phyloP scores from a whole-genome alignment of 2,329 filamentous ascomycete genomes.

The Sarocladium brachiariae region DNA sequence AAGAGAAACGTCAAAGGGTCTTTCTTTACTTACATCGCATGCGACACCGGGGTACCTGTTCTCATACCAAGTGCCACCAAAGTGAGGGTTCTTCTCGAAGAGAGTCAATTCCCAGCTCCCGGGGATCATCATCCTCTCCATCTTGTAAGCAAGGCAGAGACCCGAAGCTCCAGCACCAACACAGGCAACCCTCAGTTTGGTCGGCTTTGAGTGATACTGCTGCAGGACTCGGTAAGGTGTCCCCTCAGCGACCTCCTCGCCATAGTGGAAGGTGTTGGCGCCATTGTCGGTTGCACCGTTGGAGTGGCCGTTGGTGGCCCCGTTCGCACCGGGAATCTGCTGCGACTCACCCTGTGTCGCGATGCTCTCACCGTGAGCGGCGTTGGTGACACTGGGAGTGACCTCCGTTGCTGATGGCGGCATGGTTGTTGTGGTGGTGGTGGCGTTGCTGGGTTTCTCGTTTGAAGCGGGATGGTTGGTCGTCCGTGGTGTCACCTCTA shows the following conservation, averaged over 20 bases:
- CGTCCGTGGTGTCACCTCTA: not conserved
- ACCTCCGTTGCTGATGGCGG: conserved; percentile 9
- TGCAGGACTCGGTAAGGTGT: conserved; percentile 21
- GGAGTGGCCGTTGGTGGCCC: conserved; percentile 2
- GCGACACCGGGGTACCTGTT: conserved; percentile 41
- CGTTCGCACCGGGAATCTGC: conserved; percentile 1
- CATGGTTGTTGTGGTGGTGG: not conserved
- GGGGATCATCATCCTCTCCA: conserved; percentile 21
- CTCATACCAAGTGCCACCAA: conserved; percentile 46
- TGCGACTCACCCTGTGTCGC: conserved; percentile 4
- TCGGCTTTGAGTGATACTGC: conserved; percentile 29
- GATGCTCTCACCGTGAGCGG: conserved; percentile 10
- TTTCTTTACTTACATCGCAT: conserved; percentile 46
- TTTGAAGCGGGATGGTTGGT: not conserved
- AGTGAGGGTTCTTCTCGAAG: conserved; percentile 27
- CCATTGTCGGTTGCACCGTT: conserved; percentile 11
- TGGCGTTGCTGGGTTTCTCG: not conserved
- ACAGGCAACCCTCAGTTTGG: conserved; percentile 24
- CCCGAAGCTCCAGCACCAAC: conserved; percentile 24
- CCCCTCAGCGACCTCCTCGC: conserved; percentile 15
- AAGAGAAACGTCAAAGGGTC: too few relatives aligned
- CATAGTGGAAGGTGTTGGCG: conserved; percentile 19
- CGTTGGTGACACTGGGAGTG: conserved; percentile 10
- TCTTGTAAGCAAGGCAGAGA: conserved; percentile 23
- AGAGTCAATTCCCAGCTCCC: conserved; percentile 23